These are phyloP conservation scores for Taphrina flavorubra DNA, from an alignment of 1,139 yeast genomes.

Conservation along the genomic window DNA sequence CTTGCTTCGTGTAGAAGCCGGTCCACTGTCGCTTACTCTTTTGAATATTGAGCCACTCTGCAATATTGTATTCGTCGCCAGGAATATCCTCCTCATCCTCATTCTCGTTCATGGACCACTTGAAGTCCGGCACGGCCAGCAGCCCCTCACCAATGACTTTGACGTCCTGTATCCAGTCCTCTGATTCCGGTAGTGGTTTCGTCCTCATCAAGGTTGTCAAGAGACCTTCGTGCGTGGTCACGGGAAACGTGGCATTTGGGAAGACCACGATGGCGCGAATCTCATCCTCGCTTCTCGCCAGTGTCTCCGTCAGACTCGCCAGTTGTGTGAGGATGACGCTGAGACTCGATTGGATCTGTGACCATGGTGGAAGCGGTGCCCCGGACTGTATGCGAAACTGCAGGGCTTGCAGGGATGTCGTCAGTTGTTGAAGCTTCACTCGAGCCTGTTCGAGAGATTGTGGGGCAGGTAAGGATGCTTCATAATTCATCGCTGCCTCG, in stretches of 20 bases:
- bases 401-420: constrained; percentile 33
- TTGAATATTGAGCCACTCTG: constrained; percentile 27
- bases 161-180: constrained; percentile 62
- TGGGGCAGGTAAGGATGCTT: constrained; percentile 23
- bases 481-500: neutral
- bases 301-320: constrained; percentile 26
- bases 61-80: constrained; percentile 12
- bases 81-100: constrained; percentile 22
- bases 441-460: constrained; percentile 35
- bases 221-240: constrained; percentile 79
- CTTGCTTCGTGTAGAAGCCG: constrained; percentile 32
- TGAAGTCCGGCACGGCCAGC: constrained; percentile 6
- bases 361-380: constrained; percentile 26
- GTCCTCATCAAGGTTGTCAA: constrained; percentile 82
- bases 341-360: constrained; percentile 31
- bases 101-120: constrained; percentile 1
- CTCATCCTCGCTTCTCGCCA: constrained; percentile 25
- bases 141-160: constrained; percentile 9
- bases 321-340: constrained; percentile 32
- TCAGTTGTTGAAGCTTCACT: constrained; percentile 34
- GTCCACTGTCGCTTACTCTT: constrained; percentile 30
- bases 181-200: constrained; percentile 86
- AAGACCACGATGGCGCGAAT: constrained; percentile 51
- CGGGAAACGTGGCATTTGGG: constrained; percentile 82
- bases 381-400: constrained; percentile 14